Percentiles rank a stretch among this genome's conserved stretches.
Evolutionary conservation across 305 asterid genomes (phyloP).

Genomic region (Rubia occidens): DNA sequence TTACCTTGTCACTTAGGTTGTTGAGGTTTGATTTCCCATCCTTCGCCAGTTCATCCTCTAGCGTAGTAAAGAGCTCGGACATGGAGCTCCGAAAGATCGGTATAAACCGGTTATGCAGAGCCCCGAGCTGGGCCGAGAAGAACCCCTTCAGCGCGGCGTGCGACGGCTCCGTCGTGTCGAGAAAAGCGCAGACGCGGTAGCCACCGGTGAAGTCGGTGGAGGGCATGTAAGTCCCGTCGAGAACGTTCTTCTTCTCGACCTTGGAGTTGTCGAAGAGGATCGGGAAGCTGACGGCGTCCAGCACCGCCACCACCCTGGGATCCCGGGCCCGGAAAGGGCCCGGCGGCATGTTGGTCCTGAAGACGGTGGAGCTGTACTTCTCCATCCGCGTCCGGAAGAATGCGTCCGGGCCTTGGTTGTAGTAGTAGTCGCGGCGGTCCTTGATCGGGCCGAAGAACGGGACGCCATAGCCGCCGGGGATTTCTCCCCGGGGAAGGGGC

Average conservation of each 20-base stretch:
- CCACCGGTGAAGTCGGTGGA: conserved; percentile 44
- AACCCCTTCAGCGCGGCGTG: conserved; percentile 32
- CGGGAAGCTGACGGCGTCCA: conserved; percentile 38
- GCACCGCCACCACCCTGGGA: conserved; percentile 27
- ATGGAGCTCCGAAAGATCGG: conserved; percentile 30
- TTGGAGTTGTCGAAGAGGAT: conserved; percentile 46
- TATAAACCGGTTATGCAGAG: conserved; percentile 22
- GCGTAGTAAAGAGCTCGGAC: conserved; percentile 20
- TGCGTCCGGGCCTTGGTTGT: conserved; percentile 29
- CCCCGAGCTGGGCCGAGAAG: conserved; percentile 23
- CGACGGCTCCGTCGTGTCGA: conserved; percentile 35
- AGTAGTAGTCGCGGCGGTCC: conserved; percentile 40
- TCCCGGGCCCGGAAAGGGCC: conserved; percentile 36
- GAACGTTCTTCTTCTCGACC: conserved; percentile 36
- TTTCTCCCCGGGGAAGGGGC: conserved; percentile 35
- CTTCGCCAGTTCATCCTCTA: conserved; percentile 30
- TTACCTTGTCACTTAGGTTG: conserved; percentile 22
- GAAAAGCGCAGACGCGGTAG: conserved; percentile 43
- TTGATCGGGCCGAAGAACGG: conserved; percentile 42
- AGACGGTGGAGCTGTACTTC: conserved; percentile 44
- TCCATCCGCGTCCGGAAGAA: conserved; percentile 29
- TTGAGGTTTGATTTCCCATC: conserved; percentile 31
- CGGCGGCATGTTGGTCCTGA: conserved; percentile 34
- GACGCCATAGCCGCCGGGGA: conserved; percentile 44
- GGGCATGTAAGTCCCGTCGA: conserved; percentile 52